Percentiles rank a stretch among this genome's conserved stretches.
Evolutionary conservation across 805 yeast species (phyloP).

Genomic region (Starmerella powellii): DNA sequence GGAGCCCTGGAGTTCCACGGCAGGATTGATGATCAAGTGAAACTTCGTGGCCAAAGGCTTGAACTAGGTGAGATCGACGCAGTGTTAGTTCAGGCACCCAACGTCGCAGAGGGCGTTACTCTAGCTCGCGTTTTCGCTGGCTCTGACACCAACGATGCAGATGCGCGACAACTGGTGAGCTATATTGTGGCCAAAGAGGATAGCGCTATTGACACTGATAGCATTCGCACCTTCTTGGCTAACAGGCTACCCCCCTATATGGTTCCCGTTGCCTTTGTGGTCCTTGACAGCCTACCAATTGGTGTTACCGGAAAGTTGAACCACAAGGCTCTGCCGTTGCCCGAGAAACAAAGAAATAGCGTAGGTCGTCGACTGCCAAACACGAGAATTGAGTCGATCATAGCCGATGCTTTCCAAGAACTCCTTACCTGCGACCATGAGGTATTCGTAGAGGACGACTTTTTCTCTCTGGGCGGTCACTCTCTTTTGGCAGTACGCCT

Average conservation of each 20-base stretch:
- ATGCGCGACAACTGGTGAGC: constrained; percentile 14
- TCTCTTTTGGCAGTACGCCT: constrained; percentile 59
- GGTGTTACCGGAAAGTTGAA: constrained; percentile 97
- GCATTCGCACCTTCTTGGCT: not conserved
- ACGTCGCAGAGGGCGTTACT: constrained; percentile 10
- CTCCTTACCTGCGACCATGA: constrained; percentile 1
- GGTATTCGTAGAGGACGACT: constrained; percentile 44
- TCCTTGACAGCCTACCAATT: constrained; percentile 69
- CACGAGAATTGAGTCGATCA: constrained; percentile 1
- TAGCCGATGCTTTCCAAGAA: constrained; percentile 8
- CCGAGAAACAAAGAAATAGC: not conserved
- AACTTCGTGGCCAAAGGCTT: constrained; percentile 27
- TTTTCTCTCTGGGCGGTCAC: constrained; percentile 95
- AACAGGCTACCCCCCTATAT: constrained; percentile 59
- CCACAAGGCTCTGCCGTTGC: constrained; percentile 59
- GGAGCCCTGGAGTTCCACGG: constrained; percentile 25
- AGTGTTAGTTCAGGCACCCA: constrained; percentile 14
- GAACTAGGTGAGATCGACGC: constrained; percentile 26
- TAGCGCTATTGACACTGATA: not conserved
- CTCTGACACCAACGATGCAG: constrained; percentile 2
- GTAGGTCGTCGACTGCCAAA: not conserved
- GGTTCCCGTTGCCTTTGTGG: constrained; percentile 80
- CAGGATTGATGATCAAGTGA: constrained; percentile 26
- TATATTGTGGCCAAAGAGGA: constrained; percentile 2
- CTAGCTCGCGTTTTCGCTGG: constrained; percentile 4